Evolutionary conservation across 169 alveolate genomes (phyloP).

Genomic region (Eimeria maxima): DNA sequence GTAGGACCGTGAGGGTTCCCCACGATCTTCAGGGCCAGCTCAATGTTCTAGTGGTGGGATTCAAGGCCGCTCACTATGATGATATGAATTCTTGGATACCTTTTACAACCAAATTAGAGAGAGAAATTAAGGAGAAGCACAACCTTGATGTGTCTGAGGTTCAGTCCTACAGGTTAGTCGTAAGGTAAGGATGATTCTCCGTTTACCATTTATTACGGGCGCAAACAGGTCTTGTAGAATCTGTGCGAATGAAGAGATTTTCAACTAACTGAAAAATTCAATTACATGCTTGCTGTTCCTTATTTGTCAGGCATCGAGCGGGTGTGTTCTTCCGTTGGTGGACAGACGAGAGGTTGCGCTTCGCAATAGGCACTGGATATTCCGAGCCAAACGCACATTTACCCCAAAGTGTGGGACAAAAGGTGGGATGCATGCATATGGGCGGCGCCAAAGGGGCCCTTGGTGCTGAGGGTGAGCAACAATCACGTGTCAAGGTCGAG

Average conservation of each 20-base stretch:
- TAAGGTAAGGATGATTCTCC: constrained; percentile 21
- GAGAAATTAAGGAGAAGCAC: constrained; percentile 10
- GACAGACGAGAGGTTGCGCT: constrained; percentile 74
- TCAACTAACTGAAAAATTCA: background rate
- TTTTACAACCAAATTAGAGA: constrained; percentile 41
- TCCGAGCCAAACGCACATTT: background rate
- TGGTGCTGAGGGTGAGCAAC: background rate
- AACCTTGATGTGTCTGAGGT: constrained; percentile 23
- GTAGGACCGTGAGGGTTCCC: constrained; percentile 65
- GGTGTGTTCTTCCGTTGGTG: constrained; percentile 67
- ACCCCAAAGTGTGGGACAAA: background rate
- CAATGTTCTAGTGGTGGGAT: constrained; percentile 74
- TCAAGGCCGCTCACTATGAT: constrained; percentile 76
- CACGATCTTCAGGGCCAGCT: constrained; percentile 78
- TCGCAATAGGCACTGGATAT: constrained; percentile 48
- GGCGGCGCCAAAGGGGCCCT: background rate
- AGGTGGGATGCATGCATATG: background rate
- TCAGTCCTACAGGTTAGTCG: constrained; percentile 41
- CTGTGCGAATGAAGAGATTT: background rate
- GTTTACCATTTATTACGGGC: background rate
- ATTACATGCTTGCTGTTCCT: background rate
- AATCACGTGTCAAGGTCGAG: background rate
- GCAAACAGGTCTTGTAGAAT: background rate
- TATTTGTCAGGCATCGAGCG: constrained; percentile 47
- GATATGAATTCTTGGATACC: constrained; percentile 79